Base-by-base conservation (phyloP, 2,329 filamentous ascomycete species). In the Neofusicoccum sp. region DNA sequence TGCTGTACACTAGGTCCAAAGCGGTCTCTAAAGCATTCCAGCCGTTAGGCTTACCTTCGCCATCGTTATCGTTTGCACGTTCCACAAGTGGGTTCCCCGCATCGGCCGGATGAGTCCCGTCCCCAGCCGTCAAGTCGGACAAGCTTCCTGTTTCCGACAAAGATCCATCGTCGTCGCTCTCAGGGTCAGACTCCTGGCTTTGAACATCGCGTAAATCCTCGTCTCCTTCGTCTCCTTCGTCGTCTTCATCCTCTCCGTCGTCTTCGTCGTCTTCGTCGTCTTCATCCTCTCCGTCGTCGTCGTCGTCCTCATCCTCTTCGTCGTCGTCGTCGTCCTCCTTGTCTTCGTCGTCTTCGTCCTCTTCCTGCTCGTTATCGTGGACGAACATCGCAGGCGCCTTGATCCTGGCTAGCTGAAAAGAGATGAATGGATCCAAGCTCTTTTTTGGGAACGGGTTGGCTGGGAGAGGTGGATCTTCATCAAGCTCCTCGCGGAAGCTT, bases 1-100 rank as follows among this genome's bases (percentile, higher is more conserved):
- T 36, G 30, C 56, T 40, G 31, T 11, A 9, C 26, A 47, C 33
- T 58, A 53, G 36, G 47, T 54, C 36, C 47, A 34, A 51, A 60
- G 4, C 6, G 9, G 34, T 36, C 31, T 38, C 30, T 38, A 31
- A 36, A 33, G 41, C 31, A 3, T 14, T 48, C 41, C 24, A 28
- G 3, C 9, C 11, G 26, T 44, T n/a, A 9, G 38, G 51, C n/a
- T 20, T 43, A 43, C n/a, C 51, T n/a, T 43, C 38, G 51, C 30
- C 38, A 31, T 36, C 11, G 38, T 43, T 56, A 56, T 33, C 51
- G 6, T 33, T 38, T 56, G 12, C 28, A 43, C 51, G 51, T 28
- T 26, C 26, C n/a, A 56, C 4, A 16, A 56, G 36, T 54, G 34
- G 34, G 33, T 24, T 43, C 51, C 28, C 38, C 26, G 51, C 24